Evolutionary conservation across 129 eudicot species (phyloP).

Genomic region (sunflower (Helianthus annuus)): DNA sequence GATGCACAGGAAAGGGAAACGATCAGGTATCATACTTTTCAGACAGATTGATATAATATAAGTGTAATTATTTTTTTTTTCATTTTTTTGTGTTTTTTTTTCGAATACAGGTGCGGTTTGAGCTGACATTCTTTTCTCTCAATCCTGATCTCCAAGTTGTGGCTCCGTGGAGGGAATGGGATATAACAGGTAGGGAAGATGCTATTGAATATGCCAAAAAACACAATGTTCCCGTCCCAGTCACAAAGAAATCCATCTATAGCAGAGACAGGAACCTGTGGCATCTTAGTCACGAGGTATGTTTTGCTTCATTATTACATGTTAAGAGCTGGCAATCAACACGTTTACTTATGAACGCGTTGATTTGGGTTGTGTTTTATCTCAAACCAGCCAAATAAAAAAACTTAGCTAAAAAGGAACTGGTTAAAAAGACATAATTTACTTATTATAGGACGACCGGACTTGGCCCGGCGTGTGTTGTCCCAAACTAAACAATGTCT

Average conservation of each 20-base stretch:
- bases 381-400: background rate
- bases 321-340: background rate
- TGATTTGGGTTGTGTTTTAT: background rate
- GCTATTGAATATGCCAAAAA: slow-evolving; percentile 95
- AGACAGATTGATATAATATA: slow-evolving; percentile 1
- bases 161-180: slow-evolving; percentile 99
- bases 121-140: slow-evolving; percentile 93
- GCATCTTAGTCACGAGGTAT: slow-evolving; percentile 99
- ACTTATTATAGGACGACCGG: no score
- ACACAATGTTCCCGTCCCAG: slow-evolving; percentile 93
- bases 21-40: slow-evolving; percentile 61
- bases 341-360: background rate
- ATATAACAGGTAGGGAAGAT: slow-evolving; percentile 94
- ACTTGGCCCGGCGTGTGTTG: background rate
- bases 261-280: slow-evolving; percentile 97
- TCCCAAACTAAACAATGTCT: background rate
- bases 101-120: slow-evolving; percentile 77
- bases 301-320: background rate
- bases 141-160: slow-evolving; percentile 96
- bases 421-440: background rate
- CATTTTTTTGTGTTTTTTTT: background rate
- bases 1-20: slow-evolving; percentile 99
- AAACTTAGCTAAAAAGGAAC: background rate
- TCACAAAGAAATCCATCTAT: slow-evolving; percentile 93
- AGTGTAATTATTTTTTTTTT: background rate